A percentile compares a stretch with the other conserved stretches of the same genome.
Evolutionary conservation across 176 grass and related monocot genomes (phyloP).

Genomic region (Olyra latifolia): DNA sequence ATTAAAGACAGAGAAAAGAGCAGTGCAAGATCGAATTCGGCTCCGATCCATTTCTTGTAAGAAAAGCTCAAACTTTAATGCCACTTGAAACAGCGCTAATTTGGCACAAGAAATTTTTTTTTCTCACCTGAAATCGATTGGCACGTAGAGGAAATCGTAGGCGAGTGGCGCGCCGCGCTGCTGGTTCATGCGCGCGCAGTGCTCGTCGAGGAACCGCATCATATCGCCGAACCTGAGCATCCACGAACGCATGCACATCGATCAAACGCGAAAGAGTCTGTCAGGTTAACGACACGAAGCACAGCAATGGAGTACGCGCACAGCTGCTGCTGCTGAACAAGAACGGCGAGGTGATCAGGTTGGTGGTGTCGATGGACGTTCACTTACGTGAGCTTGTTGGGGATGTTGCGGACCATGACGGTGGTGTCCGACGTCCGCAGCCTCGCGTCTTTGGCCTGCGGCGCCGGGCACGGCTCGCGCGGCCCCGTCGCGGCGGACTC

Average conservation of each 20-base stretch:
- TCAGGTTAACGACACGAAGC: neutral
- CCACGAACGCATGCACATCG: neutral
- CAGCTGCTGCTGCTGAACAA: neutral
- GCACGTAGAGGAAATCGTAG: constrained; percentile 80
- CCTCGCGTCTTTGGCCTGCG: neutral
- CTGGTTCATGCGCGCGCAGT: constrained; percentile 47
- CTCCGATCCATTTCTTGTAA: neutral
- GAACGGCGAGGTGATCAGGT: neutral
- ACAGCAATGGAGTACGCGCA: neutral
- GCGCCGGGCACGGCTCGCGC: too few species aligned
- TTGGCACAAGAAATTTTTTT: neutral
- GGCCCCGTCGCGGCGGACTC: constrained; percentile 12
- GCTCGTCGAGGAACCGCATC: constrained; percentile 57
- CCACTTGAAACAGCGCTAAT: neutral
- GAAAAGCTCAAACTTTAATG: neutral
- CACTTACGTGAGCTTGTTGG: constrained; percentile 34
- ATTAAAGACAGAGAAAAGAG: neutral
- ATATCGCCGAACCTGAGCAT: constrained; percentile 37
- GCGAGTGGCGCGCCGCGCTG: constrained; percentile 1
- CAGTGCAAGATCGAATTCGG: neutral
- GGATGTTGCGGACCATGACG: constrained; percentile 81
- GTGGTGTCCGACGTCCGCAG: constrained; percentile 26
- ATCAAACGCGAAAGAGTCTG: neutral
- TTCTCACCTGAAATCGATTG: constrained; percentile 73
- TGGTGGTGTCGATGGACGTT: neutral